phyloP scores from a whole-genome alignment of 179 eudicot species.

The Amaranthus tricolor region DNA sequence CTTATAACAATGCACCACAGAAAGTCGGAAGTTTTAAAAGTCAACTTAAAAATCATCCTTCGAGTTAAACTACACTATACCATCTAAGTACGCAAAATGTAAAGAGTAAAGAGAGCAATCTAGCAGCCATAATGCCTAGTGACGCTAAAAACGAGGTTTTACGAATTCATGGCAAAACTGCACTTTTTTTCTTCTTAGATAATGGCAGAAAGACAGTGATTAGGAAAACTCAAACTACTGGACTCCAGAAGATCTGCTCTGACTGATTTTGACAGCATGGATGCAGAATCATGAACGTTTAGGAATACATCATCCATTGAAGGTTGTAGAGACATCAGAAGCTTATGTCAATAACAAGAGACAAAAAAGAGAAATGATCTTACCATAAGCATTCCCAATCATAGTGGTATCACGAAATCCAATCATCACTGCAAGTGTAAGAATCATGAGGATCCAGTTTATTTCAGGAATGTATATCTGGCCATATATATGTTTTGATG shows the following conservation, averaged over 20 bases:
- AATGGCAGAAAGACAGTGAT: neutral
- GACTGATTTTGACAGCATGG: neutral
- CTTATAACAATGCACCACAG: neutral
- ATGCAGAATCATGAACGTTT: neutral
- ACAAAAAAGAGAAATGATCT: slow-evolving; percentile 16
- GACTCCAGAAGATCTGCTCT: neutral
- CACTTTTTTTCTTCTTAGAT: neutral
- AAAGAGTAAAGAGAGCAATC: neutral
- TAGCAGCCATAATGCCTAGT: neutral
- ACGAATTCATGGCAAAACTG: neutral
- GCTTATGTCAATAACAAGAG: slow-evolving; percentile 1
- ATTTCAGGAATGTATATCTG: slow-evolving; percentile 98
- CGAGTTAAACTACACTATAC: neutral
- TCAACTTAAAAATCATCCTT: neutral
- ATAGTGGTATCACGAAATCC: slow-evolving; percentile 85
- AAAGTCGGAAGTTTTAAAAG: neutral
- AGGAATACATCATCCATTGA: neutral
- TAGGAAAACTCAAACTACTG: neutral
- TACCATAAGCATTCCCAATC: slow-evolving; percentile 97
- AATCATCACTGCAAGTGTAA: slow-evolving; percentile 71
- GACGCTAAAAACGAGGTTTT: neutral
- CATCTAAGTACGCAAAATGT: neutral
- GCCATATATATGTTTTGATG: slow-evolving; percentile 81
- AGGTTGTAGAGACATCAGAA: slow-evolving; percentile 4
- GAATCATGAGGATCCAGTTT: slow-evolving; percentile 96